Base-by-base conservation (phyloP, 1,284 basidiomycete genomes). In the Boletellus dicymbophilus region DNA sequence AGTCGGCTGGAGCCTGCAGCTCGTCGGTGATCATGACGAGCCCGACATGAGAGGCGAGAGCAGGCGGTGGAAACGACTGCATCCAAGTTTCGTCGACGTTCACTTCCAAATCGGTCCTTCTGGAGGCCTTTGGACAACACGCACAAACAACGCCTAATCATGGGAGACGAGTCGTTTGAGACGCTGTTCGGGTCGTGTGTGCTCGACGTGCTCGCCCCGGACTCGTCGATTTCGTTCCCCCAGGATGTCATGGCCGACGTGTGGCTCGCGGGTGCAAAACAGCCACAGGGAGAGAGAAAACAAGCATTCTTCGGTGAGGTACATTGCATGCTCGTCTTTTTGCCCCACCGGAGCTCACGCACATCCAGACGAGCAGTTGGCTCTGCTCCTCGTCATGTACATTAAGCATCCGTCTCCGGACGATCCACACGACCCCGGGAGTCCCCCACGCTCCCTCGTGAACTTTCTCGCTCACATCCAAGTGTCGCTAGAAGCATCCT, bases 401-500 rank as follows among this genome's bases (percentile, higher is more conserved):
- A 66, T 89, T 27, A 74, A 79, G 21, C 69, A 77, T 53, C 67
- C 74, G 34, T 62, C 69, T 13, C 57, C 65, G 20, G 59, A 67
- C 25, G 47, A 58, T 23, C 57, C 70, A 15, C 63, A 65, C 20
- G 68, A 77, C 47, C 64, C 67, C 5, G 57, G 66, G 8, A 58
- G 71, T 27, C 85, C 86, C 16, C 84, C 88, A 3, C 59, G 73
- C 10, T 57, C 74, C 18, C 69, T 93, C 20, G 72, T 89, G 16
- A 72, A 80, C 2, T 85, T 90, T 60, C 72, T 93, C 23, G 72
- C 82, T 1, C 85, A 88, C 61, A 68, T 89, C 4, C 87, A 94
- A 69, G 73, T 93, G 21, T 83, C 90, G 1, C 78, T 92, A 37
- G 90, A 93, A 39, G 88, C 90, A 1, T 83, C 83, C 1, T 94